A percentile compares a stretch with the other conserved stretches of the same genome.
Evolutionary conservation across 371 early-diverging fungal genomes (phyloP).

Genomic region (Saksenaea vasiformis): DNA sequence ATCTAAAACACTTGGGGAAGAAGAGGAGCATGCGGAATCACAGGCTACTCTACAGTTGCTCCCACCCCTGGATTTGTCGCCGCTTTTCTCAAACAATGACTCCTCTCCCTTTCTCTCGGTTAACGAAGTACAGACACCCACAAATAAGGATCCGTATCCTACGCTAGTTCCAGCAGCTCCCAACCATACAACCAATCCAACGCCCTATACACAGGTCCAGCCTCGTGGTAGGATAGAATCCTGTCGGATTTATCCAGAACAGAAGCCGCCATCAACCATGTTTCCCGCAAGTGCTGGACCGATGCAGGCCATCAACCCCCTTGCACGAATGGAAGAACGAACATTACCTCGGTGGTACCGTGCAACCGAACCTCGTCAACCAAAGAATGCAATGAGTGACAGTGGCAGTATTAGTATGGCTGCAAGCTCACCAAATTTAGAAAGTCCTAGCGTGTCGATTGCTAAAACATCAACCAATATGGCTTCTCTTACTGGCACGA

Average conservation of each 20-base stretch:
- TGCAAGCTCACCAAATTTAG: background rate
- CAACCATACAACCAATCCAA: background rate
- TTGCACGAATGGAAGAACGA: background rate
- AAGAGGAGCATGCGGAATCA: background rate
- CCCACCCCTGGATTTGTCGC: slow-evolving; percentile 15
- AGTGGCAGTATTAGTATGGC: background rate
- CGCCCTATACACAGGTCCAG: background rate
- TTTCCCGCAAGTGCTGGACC: background rate
- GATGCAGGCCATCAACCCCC: slow-evolving; percentile 1
- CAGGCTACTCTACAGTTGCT: slow-evolving; percentile 5
- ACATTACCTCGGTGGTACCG: slow-evolving; percentile 1
- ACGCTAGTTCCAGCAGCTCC: background rate
- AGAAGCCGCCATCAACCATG: background rate
- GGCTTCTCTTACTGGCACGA: background rate
- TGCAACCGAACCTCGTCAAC: background rate
- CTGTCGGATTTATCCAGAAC: background rate
- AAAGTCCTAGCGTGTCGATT: slow-evolving; percentile 8
- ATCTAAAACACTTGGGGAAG: slow-evolving; percentile 7
- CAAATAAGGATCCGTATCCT: slow-evolving; percentile 3
- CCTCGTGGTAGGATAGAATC: slow-evolving; percentile 3
- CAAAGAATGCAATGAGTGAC: slow-evolving; percentile 3
- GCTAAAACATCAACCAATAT: slow-evolving; percentile 6
- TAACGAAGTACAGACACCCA: background rate
- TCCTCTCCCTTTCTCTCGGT: slow-evolving; percentile 4
- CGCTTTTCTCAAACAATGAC: slow-evolving; percentile 13